Evolutionary conservation across 306 rosid species (phyloP).

Genomic region (Myrica gale): DNA sequence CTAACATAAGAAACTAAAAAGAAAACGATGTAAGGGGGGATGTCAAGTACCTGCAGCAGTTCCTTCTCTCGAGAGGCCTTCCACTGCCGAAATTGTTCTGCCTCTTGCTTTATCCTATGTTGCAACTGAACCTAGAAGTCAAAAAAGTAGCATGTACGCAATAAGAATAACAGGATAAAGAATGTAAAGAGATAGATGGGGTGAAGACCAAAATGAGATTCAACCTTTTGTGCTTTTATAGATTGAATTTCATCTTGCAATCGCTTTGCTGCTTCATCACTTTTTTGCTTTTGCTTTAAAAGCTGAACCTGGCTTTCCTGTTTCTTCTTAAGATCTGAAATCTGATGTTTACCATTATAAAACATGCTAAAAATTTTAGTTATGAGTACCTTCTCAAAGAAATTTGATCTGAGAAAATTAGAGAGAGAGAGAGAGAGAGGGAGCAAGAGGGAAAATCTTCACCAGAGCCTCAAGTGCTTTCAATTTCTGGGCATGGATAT

Average conservation of each 20-base stretch:
- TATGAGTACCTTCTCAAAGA: slow-evolving; percentile 21
- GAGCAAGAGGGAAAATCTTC: slow-evolving; percentile 15
- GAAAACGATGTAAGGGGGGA: slow-evolving; percentile 14
- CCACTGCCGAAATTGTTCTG: slow-evolving; percentile 99
- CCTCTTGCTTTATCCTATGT: slow-evolving; percentile 96
- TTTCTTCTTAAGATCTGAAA: slow-evolving; percentile 91
- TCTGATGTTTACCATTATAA: slow-evolving; percentile 47
- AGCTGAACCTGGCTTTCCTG: slow-evolving; percentile 99
- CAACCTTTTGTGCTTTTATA: slow-evolving; percentile 97
- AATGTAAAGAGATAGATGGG: slow-evolving; percentile 10
- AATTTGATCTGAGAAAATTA: slow-evolving; percentile 12
- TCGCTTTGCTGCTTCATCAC: slow-evolving; percentile 96
- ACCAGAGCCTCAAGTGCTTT: slow-evolving; percentile 95
- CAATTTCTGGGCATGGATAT: slow-evolving; percentile 85
- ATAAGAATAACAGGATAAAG: slow-evolving; percentile 6
- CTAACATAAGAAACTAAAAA: slow-evolving; percentile 14
- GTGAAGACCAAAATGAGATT: slow-evolving; percentile 26
- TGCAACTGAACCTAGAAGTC: slow-evolving; percentile 84
- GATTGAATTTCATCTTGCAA: slow-evolving; percentile 97
- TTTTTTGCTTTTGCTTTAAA: slow-evolving; percentile 95
- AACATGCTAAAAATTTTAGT: slow-evolving; percentile 23
- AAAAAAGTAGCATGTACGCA: slow-evolving; percentile 5
- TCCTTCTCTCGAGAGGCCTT: slow-evolving; percentile 99
- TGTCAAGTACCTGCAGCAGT: slow-evolving; percentile 71
- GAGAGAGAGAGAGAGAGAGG: neutral